Base-by-base conservation (phyloP, 2,329 filamentous ascomycete species). In the Exophiala viscosa region DNA sequence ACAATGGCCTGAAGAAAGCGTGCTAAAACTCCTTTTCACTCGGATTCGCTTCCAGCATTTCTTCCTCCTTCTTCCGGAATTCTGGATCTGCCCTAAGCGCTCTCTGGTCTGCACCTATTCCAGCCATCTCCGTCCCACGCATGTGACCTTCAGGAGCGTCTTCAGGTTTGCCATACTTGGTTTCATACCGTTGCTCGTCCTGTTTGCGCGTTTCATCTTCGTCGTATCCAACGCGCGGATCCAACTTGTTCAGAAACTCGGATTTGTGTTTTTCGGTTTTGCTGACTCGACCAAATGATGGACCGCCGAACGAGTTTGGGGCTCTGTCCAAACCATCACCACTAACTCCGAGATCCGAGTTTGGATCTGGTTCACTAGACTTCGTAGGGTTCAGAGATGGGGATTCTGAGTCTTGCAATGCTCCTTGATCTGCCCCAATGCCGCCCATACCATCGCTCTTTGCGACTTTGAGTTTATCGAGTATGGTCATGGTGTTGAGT, bases 271-370 rank as follows among this genome's bases (percentile, higher is more conserved):
- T 40, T 5, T 38, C 18, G 45, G 43, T 39, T n/a, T 33, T 10
- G 33, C 50, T 53, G 31, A 45, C 48, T 15, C 50, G 39, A 49
- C 50, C 50, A 41, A 45, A 53, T 5, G 50, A 49, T 28, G 50
- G 50, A n/a, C 50, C 50, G 13, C 50, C 50, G n/a, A 38, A 35
- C 10, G 32, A 45, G 28, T 53, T 53, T 33, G 50, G 50, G 8
- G 40, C 50, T 28, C 45, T 39, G 15, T 39, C 40, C n/a, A 43
- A 28, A 33, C 40, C 32, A 38, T 52, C 43, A 36, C 34, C 31
- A 8, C 35, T 43, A 1, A 47, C 17, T 14, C 45, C 49, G 13
- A 41, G 34, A 6, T n/a, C 11, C 7, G 2, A 3, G 13, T 38
- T 10, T 36, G 34, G 34, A 9, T 23, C 49, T 40, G 9, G 41